These are phyloP conservation scores for Coemansia guatemalensis DNA, from an alignment of 192 early-diverging fungal species.

Conservation along the genomic window DNA sequence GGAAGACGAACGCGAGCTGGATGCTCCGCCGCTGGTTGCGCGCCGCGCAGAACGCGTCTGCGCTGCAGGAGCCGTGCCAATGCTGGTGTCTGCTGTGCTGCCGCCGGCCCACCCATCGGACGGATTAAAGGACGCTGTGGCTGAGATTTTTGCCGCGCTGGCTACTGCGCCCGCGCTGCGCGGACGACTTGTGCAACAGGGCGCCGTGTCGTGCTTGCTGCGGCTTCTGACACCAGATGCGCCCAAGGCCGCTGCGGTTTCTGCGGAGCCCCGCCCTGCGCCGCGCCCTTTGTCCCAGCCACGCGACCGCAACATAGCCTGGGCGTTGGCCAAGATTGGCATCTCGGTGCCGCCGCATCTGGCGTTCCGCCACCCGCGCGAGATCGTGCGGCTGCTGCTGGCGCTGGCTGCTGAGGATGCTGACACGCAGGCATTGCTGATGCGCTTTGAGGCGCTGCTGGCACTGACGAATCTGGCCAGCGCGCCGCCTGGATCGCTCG, in stretches of 20 bases:
- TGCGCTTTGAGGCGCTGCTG: constrained; percentile 88
- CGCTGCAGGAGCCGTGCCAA: constrained; percentile 48
- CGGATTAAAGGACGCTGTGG: constrained; percentile 60
- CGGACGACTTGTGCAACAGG: constrained; percentile 81
- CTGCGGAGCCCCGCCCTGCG: constrained; percentile 14
- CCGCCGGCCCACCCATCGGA: constrained; percentile 56
- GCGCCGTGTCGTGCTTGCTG: constrained; percentile 66
- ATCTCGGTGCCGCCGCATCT: constrained; percentile 87
- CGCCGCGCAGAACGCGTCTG: constrained; percentile 59
- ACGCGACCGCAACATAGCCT: constrained; percentile 59
- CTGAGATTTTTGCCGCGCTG: constrained; percentile 69
- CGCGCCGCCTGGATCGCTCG: constrained; percentile 50
- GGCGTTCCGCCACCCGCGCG: constrained; percentile 75
- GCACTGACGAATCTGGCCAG: constrained; percentile 91
- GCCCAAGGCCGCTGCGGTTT: constrained; percentile 15
- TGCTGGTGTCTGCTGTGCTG: constrained; percentile 44
- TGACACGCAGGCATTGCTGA: constrained; percentile 58
- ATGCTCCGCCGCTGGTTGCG: constrained; percentile 24
- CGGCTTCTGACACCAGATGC: constrained; percentile 23
- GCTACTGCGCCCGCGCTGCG: constrained; percentile 68
- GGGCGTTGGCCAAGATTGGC: constrained; percentile 89
- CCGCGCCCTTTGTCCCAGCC: constrained; percentile 37
- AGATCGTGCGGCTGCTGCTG: constrained; percentile 71
- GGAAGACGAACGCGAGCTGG: constrained; percentile 12
- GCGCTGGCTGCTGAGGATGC: constrained; percentile 30